These are phyloP conservation scores for Beauveria bassiana DNA, from an alignment of 2,329 filamentous ascomycete genomes.

Conservation along the genomic window DNA sequence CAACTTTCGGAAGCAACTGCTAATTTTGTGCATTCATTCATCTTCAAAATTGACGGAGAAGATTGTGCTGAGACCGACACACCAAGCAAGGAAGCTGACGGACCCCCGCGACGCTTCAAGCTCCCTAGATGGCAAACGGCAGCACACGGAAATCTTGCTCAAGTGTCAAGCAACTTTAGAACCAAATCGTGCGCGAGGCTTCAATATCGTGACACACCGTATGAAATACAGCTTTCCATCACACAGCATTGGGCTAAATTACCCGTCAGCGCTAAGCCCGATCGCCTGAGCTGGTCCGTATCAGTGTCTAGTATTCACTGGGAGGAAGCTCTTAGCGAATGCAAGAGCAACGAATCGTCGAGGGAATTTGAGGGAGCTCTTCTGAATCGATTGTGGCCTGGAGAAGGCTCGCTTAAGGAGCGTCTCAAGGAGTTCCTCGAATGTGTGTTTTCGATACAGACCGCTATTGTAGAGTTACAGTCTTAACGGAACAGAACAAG, in stretches of 20 bases:
- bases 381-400: constrained; percentile 25
- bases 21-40: background rate
- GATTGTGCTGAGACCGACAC: too few species aligned
- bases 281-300: constrained; percentile 22
- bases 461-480: background rate
- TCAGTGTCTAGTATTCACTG: constrained; percentile 28
- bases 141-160: constrained; percentile 9
- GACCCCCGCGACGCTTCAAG: background rate
- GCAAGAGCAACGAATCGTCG: constrained; percentile 16
- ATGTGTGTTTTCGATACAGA: constrained; percentile 18
- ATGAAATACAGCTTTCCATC: constrained; percentile 25
- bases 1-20: background rate
- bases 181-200: constrained; percentile 22
- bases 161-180: constrained; percentile 8
- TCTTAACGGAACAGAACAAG: background rate
- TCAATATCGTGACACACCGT: constrained; percentile 24
- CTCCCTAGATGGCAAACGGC: constrained; percentile 1
- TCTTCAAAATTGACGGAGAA: background rate
- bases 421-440: constrained; percentile 24
- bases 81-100: background rate
- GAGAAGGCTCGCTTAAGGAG: constrained; percentile 19
- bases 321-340: constrained; percentile 28
- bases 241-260: constrained; percentile 22
- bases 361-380: constrained; percentile 26
- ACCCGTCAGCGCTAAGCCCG: constrained; percentile 13